These are phyloP conservation scores for Echinosophora koreensis DNA, from an alignment of 306 rosid species.

Conservation along the genomic window DNA sequence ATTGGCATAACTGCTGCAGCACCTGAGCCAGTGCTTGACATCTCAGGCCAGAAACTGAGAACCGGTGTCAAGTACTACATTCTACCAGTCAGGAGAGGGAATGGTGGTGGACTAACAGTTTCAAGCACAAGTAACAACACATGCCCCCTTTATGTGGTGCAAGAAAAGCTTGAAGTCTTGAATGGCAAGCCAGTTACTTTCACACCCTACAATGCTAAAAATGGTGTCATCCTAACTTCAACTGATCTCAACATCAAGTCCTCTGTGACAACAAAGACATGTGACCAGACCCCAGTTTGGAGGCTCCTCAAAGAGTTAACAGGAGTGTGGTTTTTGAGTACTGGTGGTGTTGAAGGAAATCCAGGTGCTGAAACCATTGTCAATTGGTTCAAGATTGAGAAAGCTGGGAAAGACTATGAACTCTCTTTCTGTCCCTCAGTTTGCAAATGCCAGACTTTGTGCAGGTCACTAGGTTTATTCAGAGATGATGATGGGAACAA, in stretches of 20 bases:
- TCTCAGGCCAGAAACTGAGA: conserved; percentile 48
- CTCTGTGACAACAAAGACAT: conserved; percentile 11
- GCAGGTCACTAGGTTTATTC: conserved; percentile 53
- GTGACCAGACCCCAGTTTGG: conserved; percentile 56
- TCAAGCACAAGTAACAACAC: conserved; percentile 38
- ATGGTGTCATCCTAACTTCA: conserved; percentile 50
- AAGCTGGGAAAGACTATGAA: conserved; percentile 52
- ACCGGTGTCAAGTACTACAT: conserved; percentile 53
- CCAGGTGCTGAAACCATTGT: conserved; percentile 51
- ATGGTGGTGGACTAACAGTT: conserved; percentile 51
- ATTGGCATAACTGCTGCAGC: conserved; percentile 27
- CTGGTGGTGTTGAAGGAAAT: conserved; percentile 61
- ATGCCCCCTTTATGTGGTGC: conserved; percentile 65
- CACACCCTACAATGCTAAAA: conserved; percentile 45
- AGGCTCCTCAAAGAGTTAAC: conserved; percentile 50
- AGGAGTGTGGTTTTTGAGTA: conserved; percentile 57
- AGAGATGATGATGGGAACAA: conserved; percentile 34
- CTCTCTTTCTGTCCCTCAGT: conserved; percentile 69
- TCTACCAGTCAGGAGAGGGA: conserved; percentile 54
- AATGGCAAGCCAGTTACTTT: conserved; percentile 55
- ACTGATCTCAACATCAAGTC: conserved; percentile 68
- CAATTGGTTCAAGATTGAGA: conserved; percentile 78
- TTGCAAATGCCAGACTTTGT: conserved; percentile 59
- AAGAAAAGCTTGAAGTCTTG: conserved; percentile 45
- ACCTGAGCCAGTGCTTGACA: conserved; percentile 59